phyloP scores from a whole-genome alignment of 2,329 filamentous ascomycete species.

The Chaetothyriales sp. region DNA sequence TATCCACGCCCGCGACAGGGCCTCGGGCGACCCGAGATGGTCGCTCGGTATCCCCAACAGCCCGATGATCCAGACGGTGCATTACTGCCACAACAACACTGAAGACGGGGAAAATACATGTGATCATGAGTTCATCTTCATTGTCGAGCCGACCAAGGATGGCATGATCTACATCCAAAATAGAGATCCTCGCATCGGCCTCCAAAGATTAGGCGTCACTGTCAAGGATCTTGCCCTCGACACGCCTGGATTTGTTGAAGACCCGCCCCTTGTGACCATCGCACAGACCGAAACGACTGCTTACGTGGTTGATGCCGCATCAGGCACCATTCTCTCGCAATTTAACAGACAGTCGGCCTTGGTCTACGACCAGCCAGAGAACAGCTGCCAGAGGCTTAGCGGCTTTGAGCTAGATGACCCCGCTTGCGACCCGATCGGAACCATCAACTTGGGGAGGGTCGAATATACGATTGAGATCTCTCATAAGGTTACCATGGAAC shows the following conservation, averaged over 20 bases:
- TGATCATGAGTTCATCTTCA: slow-evolving; percentile 83
- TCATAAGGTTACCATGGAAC: slow-evolving; percentile 53
- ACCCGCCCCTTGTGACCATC: slow-evolving; percentile 71
- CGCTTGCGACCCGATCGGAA: slow-evolving; percentile 67
- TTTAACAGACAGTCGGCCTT: slow-evolving; percentile 43
- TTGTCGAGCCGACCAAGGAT: slow-evolving; percentile 79
- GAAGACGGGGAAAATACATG: slow-evolving; percentile 41
- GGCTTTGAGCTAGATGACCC: slow-evolving; percentile 43
- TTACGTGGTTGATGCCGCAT: slow-evolving; percentile 76
- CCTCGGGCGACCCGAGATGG: slow-evolving; percentile 73
- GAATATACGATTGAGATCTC: slow-evolving; percentile 85
- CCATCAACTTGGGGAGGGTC: slow-evolving; percentile 66
- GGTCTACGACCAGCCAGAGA: slow-evolving; percentile 24
- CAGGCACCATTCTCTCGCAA: slow-evolving; percentile 65
- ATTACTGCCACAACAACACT: slow-evolving; percentile 53
- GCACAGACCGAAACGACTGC: slow-evolving; percentile 83
- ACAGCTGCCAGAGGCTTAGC: slow-evolving; percentile 59
- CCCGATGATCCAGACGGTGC: slow-evolving; percentile 80
- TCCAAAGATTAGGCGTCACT: slow-evolving; percentile 34
- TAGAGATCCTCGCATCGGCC: slow-evolving; percentile 40
- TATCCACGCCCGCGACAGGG: slow-evolving; percentile 78
- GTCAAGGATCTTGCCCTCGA: slow-evolving; percentile 74
- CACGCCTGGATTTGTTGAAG: slow-evolving; percentile 54
- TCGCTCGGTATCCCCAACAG: slow-evolving; percentile 60
- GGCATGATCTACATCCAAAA: slow-evolving; percentile 78